These are phyloP conservation scores for Coleophoma cylindrospora DNA, from an alignment of 2,329 filamentous ascomycete genomes.

Conservation along the genomic window DNA sequence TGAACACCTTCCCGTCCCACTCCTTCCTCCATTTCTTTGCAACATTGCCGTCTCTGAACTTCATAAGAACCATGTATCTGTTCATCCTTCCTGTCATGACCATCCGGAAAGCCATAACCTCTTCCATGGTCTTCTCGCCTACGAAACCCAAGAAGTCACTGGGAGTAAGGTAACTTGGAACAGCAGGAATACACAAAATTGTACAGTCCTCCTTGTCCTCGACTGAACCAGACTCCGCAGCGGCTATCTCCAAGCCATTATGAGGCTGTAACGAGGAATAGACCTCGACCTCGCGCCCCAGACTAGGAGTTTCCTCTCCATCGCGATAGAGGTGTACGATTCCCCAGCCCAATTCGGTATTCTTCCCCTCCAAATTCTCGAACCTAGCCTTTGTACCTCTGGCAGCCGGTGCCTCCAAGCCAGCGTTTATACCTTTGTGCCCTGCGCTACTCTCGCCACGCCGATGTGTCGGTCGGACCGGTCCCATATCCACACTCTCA, in stretches of 20 bases:
- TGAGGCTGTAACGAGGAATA: constrained; percentile 8
- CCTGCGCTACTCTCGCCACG: constrained; percentile 32
- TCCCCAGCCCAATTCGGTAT: constrained; percentile 83
- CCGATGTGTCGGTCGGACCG: constrained; percentile 29
- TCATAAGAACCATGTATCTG: constrained; percentile 92
- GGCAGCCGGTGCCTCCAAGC: constrained; percentile 33
- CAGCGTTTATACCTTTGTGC: constrained; percentile 17
- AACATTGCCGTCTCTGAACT: constrained; percentile 71
- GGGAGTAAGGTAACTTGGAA: constrained; percentile 89
- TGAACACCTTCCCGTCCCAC: constrained; percentile 92
- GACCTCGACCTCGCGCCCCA: constrained; percentile 37
- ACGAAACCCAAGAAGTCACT: constrained; percentile 89
- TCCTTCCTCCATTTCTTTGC: constrained; percentile 77
- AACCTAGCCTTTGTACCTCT: constrained; percentile 70
- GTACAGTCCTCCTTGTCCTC: constrained; percentile 55
- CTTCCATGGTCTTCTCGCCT: constrained; percentile 77
- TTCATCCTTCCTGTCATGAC: constrained; percentile 86
- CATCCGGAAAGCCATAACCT: constrained; percentile 92
- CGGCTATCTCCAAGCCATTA: constrained; percentile 5
- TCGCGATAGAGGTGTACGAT: constrained; percentile 93
- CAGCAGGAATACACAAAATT: constrained; percentile 87
- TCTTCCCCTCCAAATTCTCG: constrained; percentile 61
- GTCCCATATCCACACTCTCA: constrained; percentile 72
- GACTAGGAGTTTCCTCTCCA: constrained; percentile 62
- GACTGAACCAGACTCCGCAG: constrained; percentile 20